Evolutionary conservation across 1,284 basidiomycete genomes (phyloP).

Genomic region (Cerioporus squamosus): DNA sequence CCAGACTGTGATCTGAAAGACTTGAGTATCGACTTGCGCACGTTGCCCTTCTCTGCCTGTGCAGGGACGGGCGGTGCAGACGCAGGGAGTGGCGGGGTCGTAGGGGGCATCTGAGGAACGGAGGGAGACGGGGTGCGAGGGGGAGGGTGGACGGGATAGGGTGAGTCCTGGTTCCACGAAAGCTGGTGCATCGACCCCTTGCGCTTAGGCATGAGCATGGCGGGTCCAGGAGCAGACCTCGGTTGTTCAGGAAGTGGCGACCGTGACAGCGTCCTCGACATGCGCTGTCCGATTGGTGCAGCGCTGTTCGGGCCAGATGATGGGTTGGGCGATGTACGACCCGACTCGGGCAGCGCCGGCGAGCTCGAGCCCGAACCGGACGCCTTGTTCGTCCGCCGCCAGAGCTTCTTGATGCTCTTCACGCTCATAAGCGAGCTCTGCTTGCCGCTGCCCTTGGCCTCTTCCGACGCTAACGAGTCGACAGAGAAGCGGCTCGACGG

Average conservation of each 20-base stretch:
- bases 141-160: conserved; percentile 52
- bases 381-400: conserved; percentile 68
- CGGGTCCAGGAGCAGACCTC: conserved; percentile 22
- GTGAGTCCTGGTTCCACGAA: conserved; percentile 69
- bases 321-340: conserved; percentile 34
- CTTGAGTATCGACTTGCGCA: conserved; percentile 75
- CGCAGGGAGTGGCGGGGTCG: conserved; percentile 25
- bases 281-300: conserved; percentile 11
- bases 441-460: conserved; percentile 23
- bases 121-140: conserved; percentile 24
- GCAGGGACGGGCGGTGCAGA: conserved; percentile 29
- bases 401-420: conserved; percentile 71
- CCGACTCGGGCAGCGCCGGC: conserved; percentile 28
- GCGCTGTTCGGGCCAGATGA: conserved; percentile 30
- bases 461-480: conserved; percentile 62
- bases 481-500: conserved; percentile 72
- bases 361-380: conserved; percentile 31
- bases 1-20: conserved; percentile 52
- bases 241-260: conserved; percentile 27
- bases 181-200: conserved; percentile 46
- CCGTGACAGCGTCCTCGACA: conserved; percentile 24
- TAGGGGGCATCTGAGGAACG: conserved; percentile 31
- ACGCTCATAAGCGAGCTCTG: conserved; percentile 58
- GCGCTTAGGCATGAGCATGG: conserved; percentile 22
- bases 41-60: conserved; percentile 28